Conservation (phyloP, 2,329 filamentous ascomycete species). For the Chaetomiaceae sp. region DNA sequence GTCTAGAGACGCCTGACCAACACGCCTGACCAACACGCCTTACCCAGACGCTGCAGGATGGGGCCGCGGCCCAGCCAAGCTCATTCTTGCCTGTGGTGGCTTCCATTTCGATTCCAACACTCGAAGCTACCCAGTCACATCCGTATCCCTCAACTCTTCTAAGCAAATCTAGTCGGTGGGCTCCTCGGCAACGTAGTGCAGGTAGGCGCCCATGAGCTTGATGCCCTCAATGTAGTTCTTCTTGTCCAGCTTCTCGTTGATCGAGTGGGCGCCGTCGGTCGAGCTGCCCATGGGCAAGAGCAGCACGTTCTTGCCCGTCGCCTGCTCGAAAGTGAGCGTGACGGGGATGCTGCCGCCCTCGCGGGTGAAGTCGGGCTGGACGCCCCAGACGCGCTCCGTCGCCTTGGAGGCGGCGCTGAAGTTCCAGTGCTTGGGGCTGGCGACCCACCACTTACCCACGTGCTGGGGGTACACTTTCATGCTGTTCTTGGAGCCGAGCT, state of each 20-base stretch:
- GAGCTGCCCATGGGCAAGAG: slow-evolving; percentile 95
- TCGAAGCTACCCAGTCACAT: neutral
- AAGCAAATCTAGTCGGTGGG: slow-evolving; percentile 37
- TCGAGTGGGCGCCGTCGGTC: slow-evolving; percentile 92
- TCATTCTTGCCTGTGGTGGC: too few relatives aligned
- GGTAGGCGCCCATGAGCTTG: slow-evolving; percentile 88
- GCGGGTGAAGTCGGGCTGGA: slow-evolving; percentile 88
- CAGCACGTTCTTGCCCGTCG: slow-evolving; percentile 95
- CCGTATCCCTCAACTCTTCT: neutral
- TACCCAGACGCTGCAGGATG: too few relatives aligned
- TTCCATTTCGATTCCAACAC: too few relatives aligned
- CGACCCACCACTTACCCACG: slow-evolving; percentile 97
- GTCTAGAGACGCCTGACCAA: too few relatives aligned
- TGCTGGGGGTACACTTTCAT: slow-evolving; percentile 77
- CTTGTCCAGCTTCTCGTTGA: slow-evolving; percentile 97
- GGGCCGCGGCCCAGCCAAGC: too few relatives aligned
- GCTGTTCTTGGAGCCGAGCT: slow-evolving; percentile 87
- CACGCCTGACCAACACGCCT: too few relatives aligned
- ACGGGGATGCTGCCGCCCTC: slow-evolving; percentile 97
- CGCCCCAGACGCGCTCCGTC: slow-evolving; percentile 90
- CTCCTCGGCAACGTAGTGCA: slow-evolving; percentile 95
- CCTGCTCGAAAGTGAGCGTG: slow-evolving; percentile 94
- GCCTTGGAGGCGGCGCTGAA: slow-evolving; percentile 91
- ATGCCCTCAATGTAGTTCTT: slow-evolving; percentile 97
- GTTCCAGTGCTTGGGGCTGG: slow-evolving; percentile 98